Evolutionary conservation across 371 early-diverging fungal genomes (phyloP).

Genomic region (Entomophthora muscae): DNA sequence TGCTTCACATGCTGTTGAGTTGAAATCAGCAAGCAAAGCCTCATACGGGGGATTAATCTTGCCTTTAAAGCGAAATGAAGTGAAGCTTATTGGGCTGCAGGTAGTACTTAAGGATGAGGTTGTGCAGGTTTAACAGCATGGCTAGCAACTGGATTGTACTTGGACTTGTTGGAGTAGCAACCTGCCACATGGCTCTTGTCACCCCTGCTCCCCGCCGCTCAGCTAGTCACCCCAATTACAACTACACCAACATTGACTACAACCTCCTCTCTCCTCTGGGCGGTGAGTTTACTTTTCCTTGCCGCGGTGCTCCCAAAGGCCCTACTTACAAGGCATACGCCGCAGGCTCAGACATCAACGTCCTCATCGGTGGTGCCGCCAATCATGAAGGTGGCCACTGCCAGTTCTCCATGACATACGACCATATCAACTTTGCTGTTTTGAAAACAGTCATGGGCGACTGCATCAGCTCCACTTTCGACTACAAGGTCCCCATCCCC

Average conservation of each 20-base stretch:
- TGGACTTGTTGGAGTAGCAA: not conserved
- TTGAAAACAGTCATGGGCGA: constrained; percentile 9
- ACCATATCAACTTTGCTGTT: constrained; percentile 6
- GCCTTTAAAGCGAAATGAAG: no score
- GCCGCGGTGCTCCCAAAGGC: constrained; percentile 10
- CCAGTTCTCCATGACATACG: constrained; percentile 9
- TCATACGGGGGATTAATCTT: no score
- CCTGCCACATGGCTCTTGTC: constrained; percentile 6
- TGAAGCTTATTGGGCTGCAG: no score
- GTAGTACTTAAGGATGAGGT: no score
- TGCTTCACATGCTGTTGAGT: no score
- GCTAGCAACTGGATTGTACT: not conserved
- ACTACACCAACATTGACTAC: constrained; percentile 1
- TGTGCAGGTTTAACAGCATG: no score
- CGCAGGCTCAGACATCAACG: constrained; percentile 15
- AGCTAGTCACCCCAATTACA: not conserved
- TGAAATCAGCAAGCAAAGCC: no score
- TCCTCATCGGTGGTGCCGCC: constrained; percentile 11
- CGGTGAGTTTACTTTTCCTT: constrained; percentile 9
- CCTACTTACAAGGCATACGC: constrained; percentile 9
- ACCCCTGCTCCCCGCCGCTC: constrained; percentile 7
- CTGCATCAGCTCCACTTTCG: not conserved
- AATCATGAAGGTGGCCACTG: constrained; percentile 9
- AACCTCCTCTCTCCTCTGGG: not conserved
- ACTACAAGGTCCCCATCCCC: constrained; percentile 18